Evolutionary conservation across 1,284 basidiomycete species (phyloP), one percentile per base, ranked within the genome.

Genomic region (Sanghuangporus sanghuang): DNA sequence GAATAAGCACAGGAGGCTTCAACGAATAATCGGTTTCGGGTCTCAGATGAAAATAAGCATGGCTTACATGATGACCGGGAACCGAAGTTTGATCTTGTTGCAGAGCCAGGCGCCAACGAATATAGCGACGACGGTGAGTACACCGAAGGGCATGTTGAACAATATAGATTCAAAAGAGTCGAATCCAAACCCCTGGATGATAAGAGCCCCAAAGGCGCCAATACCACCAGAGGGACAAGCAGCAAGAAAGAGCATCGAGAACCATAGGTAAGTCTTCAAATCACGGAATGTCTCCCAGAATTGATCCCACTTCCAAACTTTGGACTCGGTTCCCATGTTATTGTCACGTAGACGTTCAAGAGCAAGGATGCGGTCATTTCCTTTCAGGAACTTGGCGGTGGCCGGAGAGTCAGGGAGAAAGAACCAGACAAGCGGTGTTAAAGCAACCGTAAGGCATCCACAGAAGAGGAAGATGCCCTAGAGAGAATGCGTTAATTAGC

Each of bases 81-180:
- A 82, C 64, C 81, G 78, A 38, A 81, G 71, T 70, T 81, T 81
- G 68, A 79, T 76, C 61, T 73, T 74, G 66, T 77, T 80, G 27
- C 79, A 78, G 40, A 82, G 69, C 50, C 68, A 76, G 42, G 79
- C 81, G 5, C 75, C 69, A 44, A 72, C 50, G 23, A 82, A 68
- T 49, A 78, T 77, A 36, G 77, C 52, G 64, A 78, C 67, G 55
- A 84, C 76, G 68, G 80, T 78, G 58, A 83, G 72, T n/a, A 73
- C 77, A 36, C 75, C 73, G 63, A 81, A 82, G 1, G 81, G 82
- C 55, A 83, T 78, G 61, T 81, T 78, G 68, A 83, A 76, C 23
- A 83, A 69, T 9, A 81, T 78, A 1, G 80, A 79, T 14, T 78
- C 62, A 55, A 78, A 77, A 9, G 66, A 68, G 14, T 59, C 63